These are phyloP conservation scores for Fusarium coffeatum DNA, from an alignment of 2,329 filamentous ascomycete genomes.

Conservation along the genomic window DNA sequence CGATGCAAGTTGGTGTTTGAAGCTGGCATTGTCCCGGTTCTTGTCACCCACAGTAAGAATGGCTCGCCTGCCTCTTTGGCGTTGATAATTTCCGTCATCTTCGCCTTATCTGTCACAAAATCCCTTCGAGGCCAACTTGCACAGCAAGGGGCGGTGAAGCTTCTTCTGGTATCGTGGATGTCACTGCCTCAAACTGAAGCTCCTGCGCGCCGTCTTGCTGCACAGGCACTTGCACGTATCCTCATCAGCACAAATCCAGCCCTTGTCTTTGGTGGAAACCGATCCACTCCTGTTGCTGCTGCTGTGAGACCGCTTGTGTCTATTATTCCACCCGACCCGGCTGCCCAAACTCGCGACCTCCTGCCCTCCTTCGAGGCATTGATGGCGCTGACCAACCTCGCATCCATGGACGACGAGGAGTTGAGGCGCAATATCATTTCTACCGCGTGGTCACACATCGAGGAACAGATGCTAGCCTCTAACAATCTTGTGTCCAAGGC, in stretches of 20 bases:
- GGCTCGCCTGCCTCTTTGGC: slow-evolving; percentile 76
- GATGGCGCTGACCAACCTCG: slow-evolving; percentile 93
- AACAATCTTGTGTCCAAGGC: slow-evolving; percentile 84
- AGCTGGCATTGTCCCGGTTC: slow-evolving; percentile 78
- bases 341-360: slow-evolving; percentile 76
- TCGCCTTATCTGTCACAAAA: slow-evolving; percentile 79
- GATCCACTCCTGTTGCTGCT: slow-evolving; percentile 78
- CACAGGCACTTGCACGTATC: slow-evolving; percentile 85
- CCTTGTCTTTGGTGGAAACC: slow-evolving; percentile 83
- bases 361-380: slow-evolving; percentile 91
- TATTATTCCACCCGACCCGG: slow-evolving; percentile 75
- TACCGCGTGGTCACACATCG: slow-evolving; percentile 78
- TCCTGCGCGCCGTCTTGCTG: slow-evolving; percentile 68
- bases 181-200: slow-evolving; percentile 66
- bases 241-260: slow-evolving; percentile 87
- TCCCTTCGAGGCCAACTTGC: slow-evolving; percentile 82
- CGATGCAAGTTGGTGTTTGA: slow-evolving; percentile 85
- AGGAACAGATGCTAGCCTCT: slow-evolving; percentile 83
- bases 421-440: slow-evolving; percentile 77
- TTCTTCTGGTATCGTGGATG: slow-evolving; percentile 78
- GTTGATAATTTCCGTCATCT: slow-evolving; percentile 80
- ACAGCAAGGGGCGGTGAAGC: slow-evolving; percentile 91
- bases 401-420: slow-evolving; percentile 77
- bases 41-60: slow-evolving; percentile 80
- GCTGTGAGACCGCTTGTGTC: slow-evolving; percentile 85